These are phyloP conservation scores for Gremmenia infestans DNA, from an alignment of 2,329 filamentous ascomycete genomes.

Conservation along the genomic window DNA sequence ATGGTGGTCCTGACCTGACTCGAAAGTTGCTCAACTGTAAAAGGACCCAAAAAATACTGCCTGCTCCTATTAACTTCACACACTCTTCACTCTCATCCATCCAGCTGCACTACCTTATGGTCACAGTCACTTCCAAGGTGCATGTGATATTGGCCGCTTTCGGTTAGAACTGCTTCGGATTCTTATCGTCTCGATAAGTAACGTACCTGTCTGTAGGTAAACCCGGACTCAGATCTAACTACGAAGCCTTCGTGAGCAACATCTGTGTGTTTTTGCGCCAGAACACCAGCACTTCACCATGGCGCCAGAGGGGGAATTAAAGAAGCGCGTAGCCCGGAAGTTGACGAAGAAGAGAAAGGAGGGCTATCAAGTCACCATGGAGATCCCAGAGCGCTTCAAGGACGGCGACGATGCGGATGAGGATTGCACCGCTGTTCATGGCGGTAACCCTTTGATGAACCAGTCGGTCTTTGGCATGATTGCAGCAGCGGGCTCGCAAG, in stretches of 20 bases:
- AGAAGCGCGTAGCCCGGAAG: constrained; percentile 38
- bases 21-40: not conserved
- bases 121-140: not conserved
- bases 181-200: not conserved
- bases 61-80: too few relatives aligned
- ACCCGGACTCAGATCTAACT: too few relatives aligned
- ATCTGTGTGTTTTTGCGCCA: not conserved
- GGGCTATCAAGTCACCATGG: constrained; percentile 39
- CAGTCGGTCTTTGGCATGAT: constrained; percentile 94
- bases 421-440: constrained; percentile 54
- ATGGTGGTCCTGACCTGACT: not conserved
- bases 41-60: too few relatives aligned
- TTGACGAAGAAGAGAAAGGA: constrained; percentile 39
- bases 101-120: not conserved
- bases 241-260: not conserved
- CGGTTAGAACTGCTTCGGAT: not conserved
- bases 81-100: too few relatives aligned
- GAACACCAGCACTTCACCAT: constrained; percentile 19
- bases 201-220: not conserved
- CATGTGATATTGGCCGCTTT: not conserved
- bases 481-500: constrained; percentile 76
- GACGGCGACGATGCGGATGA: constrained; percentile 55
- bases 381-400: constrained; percentile 53
- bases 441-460: constrained; percentile 58
- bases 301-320: constrained; percentile 37